A percentile compares a stretch with the other conserved stretches of the same genome.
These are phyloP conservation scores for Thermochaetoides thermophila DNA, from an alignment of 495 filamentous ascomycete genomes.

Conservation along the genomic window DNA sequence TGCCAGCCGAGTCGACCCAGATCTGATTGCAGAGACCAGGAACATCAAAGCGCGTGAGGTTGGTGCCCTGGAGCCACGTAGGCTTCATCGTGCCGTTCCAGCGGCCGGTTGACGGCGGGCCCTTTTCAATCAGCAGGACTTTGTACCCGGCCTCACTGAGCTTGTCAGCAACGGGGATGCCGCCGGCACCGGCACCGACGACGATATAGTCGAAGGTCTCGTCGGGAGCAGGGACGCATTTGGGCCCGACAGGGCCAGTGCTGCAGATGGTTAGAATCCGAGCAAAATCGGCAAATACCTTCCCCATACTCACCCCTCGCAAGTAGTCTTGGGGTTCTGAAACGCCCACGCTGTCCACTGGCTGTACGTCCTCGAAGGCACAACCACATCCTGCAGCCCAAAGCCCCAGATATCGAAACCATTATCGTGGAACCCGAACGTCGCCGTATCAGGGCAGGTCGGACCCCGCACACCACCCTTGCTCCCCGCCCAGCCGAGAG, in stretches of 20 bases:
- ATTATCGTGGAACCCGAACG: conserved; percentile 21
- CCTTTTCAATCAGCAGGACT: conserved; percentile 51
- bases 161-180: conserved; percentile 48
- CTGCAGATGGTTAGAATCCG: too few relatives aligned
- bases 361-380: conserved; percentile 33
- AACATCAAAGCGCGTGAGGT: conserved; percentile 59
- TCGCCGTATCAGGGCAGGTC: conserved; percentile 18
- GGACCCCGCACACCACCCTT: conserved; percentile 12
- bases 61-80: conserved; percentile 46
- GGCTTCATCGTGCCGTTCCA: conserved; percentile 44
- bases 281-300: too few relatives aligned
- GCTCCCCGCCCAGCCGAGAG: conserved; percentile 18
- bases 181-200: conserved; percentile 47
- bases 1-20: conserved; percentile 44
- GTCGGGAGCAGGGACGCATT: conserved; percentile 28
- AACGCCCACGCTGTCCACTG: conserved; percentile 33
- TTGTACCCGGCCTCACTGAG: conserved; percentile 45
- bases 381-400: conserved; percentile 24
- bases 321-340: conserved; percentile 20
- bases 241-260: background rate
- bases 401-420: conserved; percentile 30
- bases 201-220: conserved; percentile 52
- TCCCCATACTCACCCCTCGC: conserved; percentile 24
- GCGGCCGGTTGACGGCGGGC: conserved; percentile 42
- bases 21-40: conserved; percentile 60